A percentile compares a stretch with the other conserved stretches of the same genome.
Evolutionary conservation across 371 early-diverging fungal genomes (phyloP).

Genomic region (Zancudomyces culisetae): DNA sequence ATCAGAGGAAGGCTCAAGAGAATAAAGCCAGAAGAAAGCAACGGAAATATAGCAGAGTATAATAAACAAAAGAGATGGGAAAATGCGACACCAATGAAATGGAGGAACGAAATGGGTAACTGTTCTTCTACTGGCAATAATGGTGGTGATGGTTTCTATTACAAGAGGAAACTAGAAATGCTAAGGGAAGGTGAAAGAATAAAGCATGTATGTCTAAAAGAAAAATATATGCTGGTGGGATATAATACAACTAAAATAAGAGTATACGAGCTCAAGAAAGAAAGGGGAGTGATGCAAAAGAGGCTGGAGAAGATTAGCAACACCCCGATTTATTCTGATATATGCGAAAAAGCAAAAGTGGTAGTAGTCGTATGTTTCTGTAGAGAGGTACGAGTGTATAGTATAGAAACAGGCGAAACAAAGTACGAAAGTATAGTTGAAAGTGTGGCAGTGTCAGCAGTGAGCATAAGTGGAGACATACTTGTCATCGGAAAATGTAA

Average conservation of each 20-base stretch:
- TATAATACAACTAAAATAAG: too few relatives aligned
- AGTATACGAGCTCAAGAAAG: neutral
- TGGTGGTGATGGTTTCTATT: too few relatives aligned
- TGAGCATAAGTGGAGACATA: neutral
- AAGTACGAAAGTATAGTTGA: neutral
- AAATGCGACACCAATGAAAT: neutral
- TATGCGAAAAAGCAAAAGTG: neutral
- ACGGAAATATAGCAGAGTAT: neutral
- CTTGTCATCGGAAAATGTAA: constrained; percentile 2
- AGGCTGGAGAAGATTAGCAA: neutral
- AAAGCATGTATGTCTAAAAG: neutral
- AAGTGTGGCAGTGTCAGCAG: neutral
- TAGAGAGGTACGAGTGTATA: neutral
- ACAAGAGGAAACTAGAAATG: too few relatives aligned
- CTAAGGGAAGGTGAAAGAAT: neutral
- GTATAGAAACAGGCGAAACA: neutral
- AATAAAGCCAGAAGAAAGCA: neutral
- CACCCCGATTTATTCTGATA: constrained; percentile 2
- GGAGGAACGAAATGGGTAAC: neutral
- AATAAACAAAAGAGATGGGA: neutral
- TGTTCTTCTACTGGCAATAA: too few relatives aligned
- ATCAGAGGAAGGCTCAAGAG: too few relatives aligned
- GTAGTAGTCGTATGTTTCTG: constrained; percentile 1
- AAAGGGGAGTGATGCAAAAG: neutral
- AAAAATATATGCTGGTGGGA: neutral